Base-by-base conservation (phyloP, 2,329 filamentous ascomycete species). In the Fusarium equiseti region DNA sequence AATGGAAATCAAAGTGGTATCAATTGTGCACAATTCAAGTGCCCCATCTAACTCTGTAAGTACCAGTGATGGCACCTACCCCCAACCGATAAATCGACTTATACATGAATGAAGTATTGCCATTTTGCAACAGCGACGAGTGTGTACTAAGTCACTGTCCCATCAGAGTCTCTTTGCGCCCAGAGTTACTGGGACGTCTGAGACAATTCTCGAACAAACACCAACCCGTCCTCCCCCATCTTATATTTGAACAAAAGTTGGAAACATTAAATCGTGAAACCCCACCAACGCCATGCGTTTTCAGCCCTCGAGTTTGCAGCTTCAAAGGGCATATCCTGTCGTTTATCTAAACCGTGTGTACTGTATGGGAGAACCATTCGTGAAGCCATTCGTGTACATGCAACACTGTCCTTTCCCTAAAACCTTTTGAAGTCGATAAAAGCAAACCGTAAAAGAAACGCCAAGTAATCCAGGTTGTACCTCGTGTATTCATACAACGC, bases 331-430 rank as follows among this genome's bases (percentile, higher is more conserved):
- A 48, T 51, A 31, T 71, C 70, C 67, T 70, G 50, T 75, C 72
- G 68, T 75, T 63, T 74, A 74, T 76, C 74, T 75, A 73, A 71
- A 66, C 61, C 69, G 38, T 57, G 43, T 66, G 54, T 60, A 46
- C 38, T 62, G 31, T 50, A 27, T 43, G 54, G 54, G 46, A 68
- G 50, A 67, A 62, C 49, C 70, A 64, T 73, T 57, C 54, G 61
- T 70, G 72, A 55, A 73, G 71, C 71, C 74, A 56, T 54, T 68
- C 69, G 69, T 76, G 53, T 76, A 63, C 50, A 64, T 73, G 73
- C 59, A 55, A 74, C 73, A 70, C 66, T 66, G 42, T 52, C 62
- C 62, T 68, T 48, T 75, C 57, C 59, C 51, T 52, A 40, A 57
- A 32, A 63, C 63, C 54, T 51, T 63, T 66, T 60, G 18, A 38